phyloP scores from a whole-genome alignment of 306 rosid genomes.

The Glycine tomentella region DNA sequence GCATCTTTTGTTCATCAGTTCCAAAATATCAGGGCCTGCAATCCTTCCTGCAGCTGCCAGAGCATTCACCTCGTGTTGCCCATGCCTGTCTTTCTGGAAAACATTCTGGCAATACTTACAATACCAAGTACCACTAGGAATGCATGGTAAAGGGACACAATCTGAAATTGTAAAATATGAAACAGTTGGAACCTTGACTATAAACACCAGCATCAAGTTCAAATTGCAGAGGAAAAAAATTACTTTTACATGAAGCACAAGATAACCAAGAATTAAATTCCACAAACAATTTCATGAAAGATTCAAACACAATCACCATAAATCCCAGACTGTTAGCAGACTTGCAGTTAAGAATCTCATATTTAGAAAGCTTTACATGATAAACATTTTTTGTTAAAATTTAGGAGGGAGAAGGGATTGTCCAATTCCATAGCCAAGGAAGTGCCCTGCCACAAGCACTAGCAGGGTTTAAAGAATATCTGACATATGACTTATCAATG shows the following conservation, averaged over 20 bases:
- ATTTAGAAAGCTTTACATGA: not conserved
- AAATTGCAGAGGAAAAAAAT: not conserved
- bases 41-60: slow-evolving; percentile 80
- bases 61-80: slow-evolving; percentile 73
- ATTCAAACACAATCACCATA: not conserved
- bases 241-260: not conserved
- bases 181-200: not conserved
- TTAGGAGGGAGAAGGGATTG: too few relatives aligned
- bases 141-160: slow-evolving; percentile 70
- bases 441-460: not conserved
- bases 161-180: slow-evolving; percentile 56
- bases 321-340: not conserved
- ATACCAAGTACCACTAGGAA: slow-evolving; percentile 84
- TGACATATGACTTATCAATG: not conserved
- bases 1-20: slow-evolving; percentile 79
- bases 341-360: not conserved
- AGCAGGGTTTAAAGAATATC: not conserved
- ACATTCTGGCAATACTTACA: slow-evolving; percentile 82
- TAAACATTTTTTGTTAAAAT: too few relatives aligned
- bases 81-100: slow-evolving; percentile 66
- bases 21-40: slow-evolving; percentile 77
- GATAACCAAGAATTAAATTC: not conserved
- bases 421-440: too few relatives aligned
- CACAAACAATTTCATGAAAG: not conserved
- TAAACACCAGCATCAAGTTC: not conserved